phyloP scores from a whole-genome alignment of 176 grass and related monocot genomes.

The Oryza longistaminata region DNA sequence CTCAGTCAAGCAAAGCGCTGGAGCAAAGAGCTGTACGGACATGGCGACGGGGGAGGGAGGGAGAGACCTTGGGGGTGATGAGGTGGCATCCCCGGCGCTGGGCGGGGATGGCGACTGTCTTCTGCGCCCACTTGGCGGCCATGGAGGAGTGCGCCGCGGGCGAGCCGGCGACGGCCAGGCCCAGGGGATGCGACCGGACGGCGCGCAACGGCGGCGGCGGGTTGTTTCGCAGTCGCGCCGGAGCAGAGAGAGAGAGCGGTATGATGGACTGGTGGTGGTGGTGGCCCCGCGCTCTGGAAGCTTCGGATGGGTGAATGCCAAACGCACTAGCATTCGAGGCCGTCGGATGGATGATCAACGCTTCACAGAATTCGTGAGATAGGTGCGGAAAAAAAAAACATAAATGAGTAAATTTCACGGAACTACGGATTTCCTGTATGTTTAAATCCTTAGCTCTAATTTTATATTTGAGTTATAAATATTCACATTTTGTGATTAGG shows the following conservation, averaged over 20 bases:
- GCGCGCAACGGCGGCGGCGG: neutral
- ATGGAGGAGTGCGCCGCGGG: slow-evolving; percentile 32
- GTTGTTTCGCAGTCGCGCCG: neutral
- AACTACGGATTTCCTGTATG: too few relatives aligned
- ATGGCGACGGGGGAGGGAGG: neutral
- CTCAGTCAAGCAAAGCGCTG: neutral
- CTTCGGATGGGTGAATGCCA: neutral
- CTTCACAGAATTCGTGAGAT: neutral
- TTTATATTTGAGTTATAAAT: too few relatives aligned
- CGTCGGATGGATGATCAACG: neutral
- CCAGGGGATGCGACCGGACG: neutral
- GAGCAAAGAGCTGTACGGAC: neutral
- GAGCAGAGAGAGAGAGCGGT: slow-evolving; percentile 2
- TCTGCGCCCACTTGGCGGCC: slow-evolving; percentile 97
- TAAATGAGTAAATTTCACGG: too few relatives aligned
- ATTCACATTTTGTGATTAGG: too few relatives aligned
- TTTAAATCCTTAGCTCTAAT: too few relatives aligned
- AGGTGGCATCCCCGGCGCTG: slow-evolving; percentile 91
- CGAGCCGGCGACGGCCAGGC: neutral
- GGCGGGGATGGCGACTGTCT: slow-evolving; percentile 80
- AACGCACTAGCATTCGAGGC: neutral
- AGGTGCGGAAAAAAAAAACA: too few relatives aligned
- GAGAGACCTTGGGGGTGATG: slow-evolving; percentile 68
- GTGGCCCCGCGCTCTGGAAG: neutral
- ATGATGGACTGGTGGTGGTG: neutral